Base-by-base conservation (phyloP, 1,284 basidiomycete species). In the Apiotrichum gracile region DNA sequence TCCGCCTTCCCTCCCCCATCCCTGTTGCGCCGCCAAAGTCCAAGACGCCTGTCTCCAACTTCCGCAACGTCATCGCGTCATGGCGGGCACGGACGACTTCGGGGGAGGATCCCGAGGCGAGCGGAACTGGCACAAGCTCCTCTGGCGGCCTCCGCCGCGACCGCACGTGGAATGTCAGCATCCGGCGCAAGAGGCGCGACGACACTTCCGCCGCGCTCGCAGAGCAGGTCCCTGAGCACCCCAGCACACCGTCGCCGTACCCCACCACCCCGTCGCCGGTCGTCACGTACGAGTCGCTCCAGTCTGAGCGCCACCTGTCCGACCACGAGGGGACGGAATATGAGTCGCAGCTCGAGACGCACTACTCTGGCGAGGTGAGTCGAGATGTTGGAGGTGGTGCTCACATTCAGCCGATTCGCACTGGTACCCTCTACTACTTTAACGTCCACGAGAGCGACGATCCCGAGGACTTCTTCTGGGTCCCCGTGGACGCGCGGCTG, bases 371-470 rank as follows among this genome's bases (percentile, higher is more conserved):
- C 78, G 81, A 83, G 73, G 83, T 83, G 60, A 69, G 80, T 65
- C n/a, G 21, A n/a, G 2, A n/a, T 17, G 34, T 35, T 31, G 34
- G n/a, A 17, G 7, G 16, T n/a, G 34, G 7, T 35, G 8, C 34
- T 39, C 6, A 51, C 52, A 17, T 43, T 48, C 62, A 92, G 91
- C 87, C 89, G 2, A 76, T 88, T 10, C 83, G 86, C 52, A 85
- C 89, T 37, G 90, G 91, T 14, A 77, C 84, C 16, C 75, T 93
- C 0, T 93, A 87, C 85, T 93, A 91, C 67, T 81, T 93, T 49
- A 91, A 93, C 56, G 90, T 92, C 0, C 89, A 93, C 68, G 83
- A 67, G 43, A 51, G 50, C 7, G 59, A 58, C 7, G 45, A 82
- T 0, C 73, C 80, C 3, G 83, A 85, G 13, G 85, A 87, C 0